These are phyloP conservation scores for Gracilaria vermiculophylla DNA, from an alignment of 23 red algal species.

Conservation along the genomic window DNA sequence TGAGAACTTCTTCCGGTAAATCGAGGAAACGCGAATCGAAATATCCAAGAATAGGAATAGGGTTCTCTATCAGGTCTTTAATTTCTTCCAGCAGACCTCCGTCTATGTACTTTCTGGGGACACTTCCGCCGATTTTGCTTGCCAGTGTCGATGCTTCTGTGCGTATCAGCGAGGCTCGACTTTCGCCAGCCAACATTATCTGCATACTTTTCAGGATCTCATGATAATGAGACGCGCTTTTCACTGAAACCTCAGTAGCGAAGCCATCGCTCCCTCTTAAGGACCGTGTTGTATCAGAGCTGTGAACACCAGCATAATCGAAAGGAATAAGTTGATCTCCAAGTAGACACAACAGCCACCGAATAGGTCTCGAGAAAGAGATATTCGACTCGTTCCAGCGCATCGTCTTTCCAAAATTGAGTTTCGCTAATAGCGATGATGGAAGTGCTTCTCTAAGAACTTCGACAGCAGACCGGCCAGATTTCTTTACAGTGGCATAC, in stretches of 20 bases:
- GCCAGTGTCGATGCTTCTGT: slow-evolving; percentile 52
- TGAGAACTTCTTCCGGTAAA: slow-evolving; percentile 85
- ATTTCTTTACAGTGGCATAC: slow-evolving; percentile 61
- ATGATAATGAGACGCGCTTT: slow-evolving; percentile 63
- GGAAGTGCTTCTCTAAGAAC: slow-evolving; percentile 65
- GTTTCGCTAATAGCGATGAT: slow-evolving; percentile 38
- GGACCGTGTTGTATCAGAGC: slow-evolving; percentile 39
- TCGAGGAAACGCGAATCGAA: slow-evolving; percentile 84
- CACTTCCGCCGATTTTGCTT: slow-evolving; percentile 15
- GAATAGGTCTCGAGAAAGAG: slow-evolving; percentile 88
- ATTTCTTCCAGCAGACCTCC: slow-evolving; percentile 79
- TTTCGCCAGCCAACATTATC: slow-evolving; percentile 54
- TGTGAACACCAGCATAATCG: slow-evolving; percentile 70
- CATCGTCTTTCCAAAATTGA: slow-evolving; percentile 80
- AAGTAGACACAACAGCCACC: slow-evolving; percentile 87
- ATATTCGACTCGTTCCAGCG: slow-evolving; percentile 86
- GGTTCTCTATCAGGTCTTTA: slow-evolving; percentile 86
- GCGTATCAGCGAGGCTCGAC: slow-evolving; percentile 54
- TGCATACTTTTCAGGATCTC: slow-evolving; percentile 22
- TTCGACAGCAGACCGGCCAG: slow-evolving; percentile 38
- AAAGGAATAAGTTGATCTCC: slow-evolving; percentile 82
- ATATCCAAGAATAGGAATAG: slow-evolving; percentile 61
- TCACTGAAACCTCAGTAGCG: slow-evolving; percentile 30
- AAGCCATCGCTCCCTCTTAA: slow-evolving; percentile 53
- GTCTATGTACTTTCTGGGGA: slow-evolving; percentile 60